A percentile compares a stretch with the other conserved stretches of the same genome.
These are phyloP conservation scores for Polyporus arcularius DNA, from an alignment of 768 basidiomycete genomes.

Conservation along the genomic window DNA sequence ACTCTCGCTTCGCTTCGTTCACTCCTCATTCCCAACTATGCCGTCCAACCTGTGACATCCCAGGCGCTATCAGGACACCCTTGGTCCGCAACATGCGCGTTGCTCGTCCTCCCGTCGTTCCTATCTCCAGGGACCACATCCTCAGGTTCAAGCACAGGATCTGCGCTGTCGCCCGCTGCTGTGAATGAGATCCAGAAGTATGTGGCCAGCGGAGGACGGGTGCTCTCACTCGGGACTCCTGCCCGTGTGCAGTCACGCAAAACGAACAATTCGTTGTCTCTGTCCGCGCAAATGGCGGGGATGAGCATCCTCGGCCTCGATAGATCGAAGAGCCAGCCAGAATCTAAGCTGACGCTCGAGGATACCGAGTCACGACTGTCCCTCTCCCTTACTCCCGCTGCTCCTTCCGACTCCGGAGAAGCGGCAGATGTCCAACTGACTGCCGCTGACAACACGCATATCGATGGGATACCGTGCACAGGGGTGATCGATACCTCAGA, in stretches of 20 bases:
- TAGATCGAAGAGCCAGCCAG: constrained; percentile 26
- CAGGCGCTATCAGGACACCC: constrained; percentile 64
- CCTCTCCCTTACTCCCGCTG: not conserved
- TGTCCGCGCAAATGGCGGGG: constrained; percentile 45
- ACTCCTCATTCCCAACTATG: constrained; percentile 72
- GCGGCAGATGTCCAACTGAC: not conserved
- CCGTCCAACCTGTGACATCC: constrained; percentile 68
- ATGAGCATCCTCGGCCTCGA: not conserved
- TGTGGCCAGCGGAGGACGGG: constrained; percentile 67
- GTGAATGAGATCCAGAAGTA: constrained; percentile 51
- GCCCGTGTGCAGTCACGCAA: constrained; percentile 2
- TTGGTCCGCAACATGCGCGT: constrained; percentile 74
- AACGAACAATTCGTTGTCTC: not conserved
- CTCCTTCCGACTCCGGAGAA: not conserved
- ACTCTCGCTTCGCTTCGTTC: constrained; percentile 43
- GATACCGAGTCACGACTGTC: constrained; percentile 9
- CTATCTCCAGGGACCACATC: not conserved
- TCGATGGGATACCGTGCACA: not conserved
- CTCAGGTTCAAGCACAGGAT: constrained; percentile 19
- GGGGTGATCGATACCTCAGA: constrained; percentile 4
- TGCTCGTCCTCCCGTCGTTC: constrained; percentile 75
- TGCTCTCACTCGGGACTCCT: constrained; percentile 66
- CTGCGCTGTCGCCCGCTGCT: constrained; percentile 32
- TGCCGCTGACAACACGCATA: not conserved
- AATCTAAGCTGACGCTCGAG: constrained; percentile 30